Evolutionary conservation across 2,329 filamentous ascomycete species (phyloP).

Genomic region (Stenocarpella maydis): DNA sequence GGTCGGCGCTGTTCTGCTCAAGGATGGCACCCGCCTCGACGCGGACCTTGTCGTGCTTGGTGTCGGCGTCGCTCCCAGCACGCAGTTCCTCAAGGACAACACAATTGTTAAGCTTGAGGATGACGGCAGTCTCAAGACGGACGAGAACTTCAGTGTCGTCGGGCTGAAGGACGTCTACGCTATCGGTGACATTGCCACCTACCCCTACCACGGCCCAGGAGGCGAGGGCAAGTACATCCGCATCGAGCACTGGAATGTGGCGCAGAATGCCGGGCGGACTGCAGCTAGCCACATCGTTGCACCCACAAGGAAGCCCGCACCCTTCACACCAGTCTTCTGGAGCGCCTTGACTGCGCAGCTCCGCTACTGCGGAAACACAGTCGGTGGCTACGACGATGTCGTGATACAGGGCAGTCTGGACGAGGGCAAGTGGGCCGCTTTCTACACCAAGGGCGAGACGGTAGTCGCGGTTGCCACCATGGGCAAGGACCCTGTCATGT

Average conservation of each 20-base stretch:
- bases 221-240: conserved; percentile 76
- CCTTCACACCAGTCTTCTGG: conserved; percentile 97
- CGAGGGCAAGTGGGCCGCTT: conserved; percentile 85
- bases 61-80: conserved; percentile 87
- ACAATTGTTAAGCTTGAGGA: conserved; percentile 73
- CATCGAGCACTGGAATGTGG: conserved; percentile 99
- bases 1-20: conserved; percentile 82
- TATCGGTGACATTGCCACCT: conserved; percentile 93
- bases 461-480: conserved; percentile 92
- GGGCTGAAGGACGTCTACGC: conserved; percentile 87
- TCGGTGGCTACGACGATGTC: conserved; percentile 83
- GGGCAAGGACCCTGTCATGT: conserved; percentile 88
- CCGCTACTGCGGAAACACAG: conserved; percentile 90
- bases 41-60: conserved; percentile 93
- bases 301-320: conserved; percentile 66
- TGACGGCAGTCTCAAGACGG: conserved; percentile 85
- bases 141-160: conserved; percentile 79
- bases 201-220: conserved; percentile 91
- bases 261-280: conserved; percentile 86
- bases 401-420: conserved; percentile 80
- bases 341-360: conserved; percentile 89
- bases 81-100: conserved; percentile 81
- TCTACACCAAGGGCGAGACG: conserved; percentile 85
- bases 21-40: conserved; percentile 84
- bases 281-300: conserved; percentile 81